phyloP scores from a whole-genome alignment of 2,329 filamentous ascomycete genomes.

The Alternaria triticimaculans region DNA sequence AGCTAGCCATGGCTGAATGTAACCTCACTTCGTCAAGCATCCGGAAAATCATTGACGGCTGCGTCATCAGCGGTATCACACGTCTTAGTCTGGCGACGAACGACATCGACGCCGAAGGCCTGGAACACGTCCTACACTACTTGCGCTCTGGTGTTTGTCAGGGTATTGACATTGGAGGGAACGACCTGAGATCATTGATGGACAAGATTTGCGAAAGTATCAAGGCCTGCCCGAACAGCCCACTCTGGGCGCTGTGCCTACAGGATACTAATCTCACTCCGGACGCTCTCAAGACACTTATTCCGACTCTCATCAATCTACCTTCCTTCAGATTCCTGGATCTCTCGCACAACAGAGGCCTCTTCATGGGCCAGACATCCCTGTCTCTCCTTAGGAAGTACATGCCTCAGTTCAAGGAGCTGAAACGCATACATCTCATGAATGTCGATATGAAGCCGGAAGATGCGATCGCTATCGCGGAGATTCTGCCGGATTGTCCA shows the following conservation, averaged over 20 bases:
- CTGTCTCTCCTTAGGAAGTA: constrained; percentile 79
- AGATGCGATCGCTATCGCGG: constrained; percentile 88
- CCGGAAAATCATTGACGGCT: constrained; percentile 77
- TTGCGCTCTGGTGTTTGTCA: constrained; percentile 79
- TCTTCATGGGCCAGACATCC: constrained; percentile 81
- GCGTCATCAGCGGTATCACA: constrained; percentile 77
- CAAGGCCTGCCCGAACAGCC: constrained; percentile 56
- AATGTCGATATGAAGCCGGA: constrained; percentile 85
- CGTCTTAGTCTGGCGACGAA: constrained; percentile 86
- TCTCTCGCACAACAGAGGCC: constrained; percentile 82
- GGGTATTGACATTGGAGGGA: constrained; percentile 87
- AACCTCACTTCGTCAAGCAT: constrained; percentile 74
- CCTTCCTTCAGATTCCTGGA: constrained; percentile 86
- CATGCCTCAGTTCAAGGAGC: constrained; percentile 75
- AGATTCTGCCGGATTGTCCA: constrained; percentile 84
- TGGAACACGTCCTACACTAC: constrained; percentile 79
- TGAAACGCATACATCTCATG: constrained; percentile 86
- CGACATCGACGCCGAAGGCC: constrained; percentile 72
- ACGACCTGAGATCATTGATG: constrained; percentile 66
- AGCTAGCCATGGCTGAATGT: constrained; percentile 84
- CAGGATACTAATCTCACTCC: constrained; percentile 84
- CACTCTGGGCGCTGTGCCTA: constrained; percentile 82
- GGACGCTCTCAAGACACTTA: constrained; percentile 72
- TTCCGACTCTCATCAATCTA: constrained; percentile 75
- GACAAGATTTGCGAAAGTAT: constrained; percentile 59